Conservation (phyloP, 192 early-diverging fungal species). For the Dimargaris cristalligena region DNA sequence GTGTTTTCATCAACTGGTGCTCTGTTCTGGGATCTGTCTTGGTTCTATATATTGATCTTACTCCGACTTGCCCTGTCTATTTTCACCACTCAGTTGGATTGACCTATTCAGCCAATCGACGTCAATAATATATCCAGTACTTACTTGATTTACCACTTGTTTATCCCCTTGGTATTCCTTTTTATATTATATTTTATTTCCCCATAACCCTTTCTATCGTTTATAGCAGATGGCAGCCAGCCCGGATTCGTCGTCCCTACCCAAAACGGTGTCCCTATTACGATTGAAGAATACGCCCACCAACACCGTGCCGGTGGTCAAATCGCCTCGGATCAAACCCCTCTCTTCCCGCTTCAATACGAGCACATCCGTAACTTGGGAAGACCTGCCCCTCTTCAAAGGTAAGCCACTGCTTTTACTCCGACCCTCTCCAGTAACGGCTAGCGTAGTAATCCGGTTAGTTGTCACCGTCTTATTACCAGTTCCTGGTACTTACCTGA, state of each 20-base stretch:
- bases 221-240: too few relatives aligned
- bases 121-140: background rate
- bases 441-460: background rate
- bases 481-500: background rate
- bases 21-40: too few relatives aligned
- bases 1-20: too few relatives aligned
- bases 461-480: background rate
- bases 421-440: background rate
- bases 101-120: background rate
- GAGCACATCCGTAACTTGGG: background rate
- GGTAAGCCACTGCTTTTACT: background rate
- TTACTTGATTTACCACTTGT: background rate
- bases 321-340: background rate
- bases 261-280: background rate
- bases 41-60: too few relatives aligned
- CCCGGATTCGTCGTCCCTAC: background rate
- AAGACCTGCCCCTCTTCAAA: background rate
- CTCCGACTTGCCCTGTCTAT: background rate
- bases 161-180: background rate
- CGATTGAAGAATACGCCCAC: background rate
- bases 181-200: background rate
- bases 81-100: background rate
- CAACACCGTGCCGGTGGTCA: background rate
- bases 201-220: background rate
- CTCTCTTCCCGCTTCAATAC: background rate